A percentile compares a stretch with the other conserved stretches of the same genome.
Evolutionary conservation across 2,329 filamentous ascomycete genomes (phyloP).

Genomic region (Falciphora oryzae): DNA sequence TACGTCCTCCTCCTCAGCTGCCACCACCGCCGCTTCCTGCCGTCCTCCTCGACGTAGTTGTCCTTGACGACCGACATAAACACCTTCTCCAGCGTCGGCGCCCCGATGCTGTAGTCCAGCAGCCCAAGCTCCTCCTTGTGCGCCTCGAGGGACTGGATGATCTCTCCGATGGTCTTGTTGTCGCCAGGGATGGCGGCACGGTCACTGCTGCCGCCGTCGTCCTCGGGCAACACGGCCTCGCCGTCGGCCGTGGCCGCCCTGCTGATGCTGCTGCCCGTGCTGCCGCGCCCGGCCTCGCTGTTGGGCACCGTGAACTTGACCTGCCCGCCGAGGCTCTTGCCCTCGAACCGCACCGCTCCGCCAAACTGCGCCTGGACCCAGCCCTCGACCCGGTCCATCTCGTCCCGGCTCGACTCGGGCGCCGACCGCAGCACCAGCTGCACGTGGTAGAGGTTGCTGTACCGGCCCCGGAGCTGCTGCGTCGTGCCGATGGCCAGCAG

Average conservation of each 20-base stretch:
- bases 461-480: conserved; percentile 63
- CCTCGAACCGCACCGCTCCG: conserved; percentile 57
- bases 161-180: conserved; percentile 50
- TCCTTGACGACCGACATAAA: conserved; percentile 79
- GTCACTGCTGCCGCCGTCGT: background rate
- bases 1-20: background rate
- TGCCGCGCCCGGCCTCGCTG: conserved; percentile 24
- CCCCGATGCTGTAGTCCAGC: conserved; percentile 80
- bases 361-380: conserved; percentile 63
- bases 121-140: conserved; percentile 63
- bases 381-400: conserved; percentile 58
- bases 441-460: conserved; percentile 74
- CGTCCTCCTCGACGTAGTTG: conserved; percentile 64
- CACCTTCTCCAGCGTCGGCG: conserved; percentile 84
- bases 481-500: conserved; percentile 83
- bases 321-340: conserved; percentile 76
- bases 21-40: conserved; percentile 27
- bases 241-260: conserved; percentile 9
- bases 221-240: background rate
- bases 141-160: conserved; percentile 70
- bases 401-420: conserved; percentile 62
- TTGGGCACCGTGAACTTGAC: conserved; percentile 74
- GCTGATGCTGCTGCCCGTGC: background rate
- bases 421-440: conserved; percentile 73
- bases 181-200: background rate